These are phyloP conservation scores for Monilinia fructicola DNA, from an alignment of 2,329 filamentous ascomycete species.

Conservation along the genomic window DNA sequence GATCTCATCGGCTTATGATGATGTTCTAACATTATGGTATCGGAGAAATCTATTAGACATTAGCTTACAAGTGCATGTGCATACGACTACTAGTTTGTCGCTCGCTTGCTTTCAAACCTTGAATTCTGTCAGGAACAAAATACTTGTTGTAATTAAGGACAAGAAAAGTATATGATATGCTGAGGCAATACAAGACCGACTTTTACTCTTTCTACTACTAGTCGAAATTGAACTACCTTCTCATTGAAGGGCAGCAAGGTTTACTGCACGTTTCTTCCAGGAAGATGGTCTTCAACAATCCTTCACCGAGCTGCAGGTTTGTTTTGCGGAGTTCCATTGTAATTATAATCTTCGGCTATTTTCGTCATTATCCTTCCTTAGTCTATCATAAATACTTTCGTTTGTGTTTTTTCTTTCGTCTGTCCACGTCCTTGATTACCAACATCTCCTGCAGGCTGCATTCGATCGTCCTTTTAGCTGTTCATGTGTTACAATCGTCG, in stretches of 20 bases:
- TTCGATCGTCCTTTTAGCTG: background rate
- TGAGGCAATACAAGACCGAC: conserved; percentile 1
- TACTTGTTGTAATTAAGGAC: background rate
- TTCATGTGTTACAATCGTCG: background rate
- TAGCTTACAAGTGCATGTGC: background rate
- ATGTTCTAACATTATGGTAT: background rate
- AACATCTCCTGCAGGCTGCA: background rate
- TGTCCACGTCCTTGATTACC: background rate
- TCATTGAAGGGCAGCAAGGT: background rate
- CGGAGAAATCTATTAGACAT: background rate
- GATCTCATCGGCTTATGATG: background rate
- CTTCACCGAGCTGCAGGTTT: background rate
- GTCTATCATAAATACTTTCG: background rate
- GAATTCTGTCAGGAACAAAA: background rate
- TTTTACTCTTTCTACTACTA: background rate
- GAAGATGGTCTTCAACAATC: background rate
- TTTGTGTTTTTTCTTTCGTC: background rate
- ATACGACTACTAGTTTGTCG: background rate
- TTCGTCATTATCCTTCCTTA: background rate
- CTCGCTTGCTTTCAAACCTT: background rate
- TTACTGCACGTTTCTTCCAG: background rate
- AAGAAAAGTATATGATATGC: conserved; percentile 7
- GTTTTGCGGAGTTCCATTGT: background rate
- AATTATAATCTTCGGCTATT: background rate
- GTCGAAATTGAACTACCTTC: background rate